These are phyloP conservation scores for Curvularia verruculosa DNA, from an alignment of 2,329 filamentous ascomycete species.

Conservation along the genomic window DNA sequence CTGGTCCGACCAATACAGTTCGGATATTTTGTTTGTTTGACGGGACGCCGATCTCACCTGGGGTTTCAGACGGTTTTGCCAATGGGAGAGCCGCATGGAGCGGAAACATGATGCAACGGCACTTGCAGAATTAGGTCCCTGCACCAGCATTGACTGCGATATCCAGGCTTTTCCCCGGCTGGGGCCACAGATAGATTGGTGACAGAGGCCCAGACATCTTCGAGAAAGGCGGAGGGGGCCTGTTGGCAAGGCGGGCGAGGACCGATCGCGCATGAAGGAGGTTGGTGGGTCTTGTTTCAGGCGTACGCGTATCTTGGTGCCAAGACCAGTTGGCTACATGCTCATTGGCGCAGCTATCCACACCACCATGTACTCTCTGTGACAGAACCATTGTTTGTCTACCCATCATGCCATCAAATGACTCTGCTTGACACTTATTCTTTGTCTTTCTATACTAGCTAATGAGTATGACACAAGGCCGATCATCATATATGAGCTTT, in stretches of 20 bases:
- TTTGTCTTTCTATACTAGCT: neutral
- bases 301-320: constrained; percentile 12
- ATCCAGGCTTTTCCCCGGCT: constrained; percentile 4
- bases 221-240: constrained; percentile 7
- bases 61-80: constrained; percentile 16
- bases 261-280: constrained; percentile 16
- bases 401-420: constrained; percentile 1
- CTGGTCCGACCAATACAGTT: constrained; percentile 8
- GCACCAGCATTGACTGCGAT: neutral
- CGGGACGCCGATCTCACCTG: constrained; percentile 16
- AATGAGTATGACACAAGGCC: neutral
- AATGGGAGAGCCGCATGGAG: neutral
- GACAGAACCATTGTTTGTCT: constrained; percentile 12
- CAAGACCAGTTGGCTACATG: constrained; percentile 3
- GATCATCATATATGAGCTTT: neutral
- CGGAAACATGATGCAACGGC: constrained; percentile 1
- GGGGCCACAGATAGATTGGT: constrained; percentile 19
- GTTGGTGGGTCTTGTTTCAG: constrained; percentile 22
- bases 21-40: constrained; percentile 6
- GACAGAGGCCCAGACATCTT: constrained; percentile 8
- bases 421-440: neutral
- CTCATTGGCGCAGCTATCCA: constrained; percentile 13
- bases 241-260: constrained; percentile 2
- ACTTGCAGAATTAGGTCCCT: constrained; percentile 4
- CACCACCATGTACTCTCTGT: constrained; percentile 13